Evolutionary conservation across 2,329 filamentous ascomycete genomes (phyloP), one percentile per base, ranked within the genome.

Genomic region (Colletotrichum tamarilloi): DNA sequence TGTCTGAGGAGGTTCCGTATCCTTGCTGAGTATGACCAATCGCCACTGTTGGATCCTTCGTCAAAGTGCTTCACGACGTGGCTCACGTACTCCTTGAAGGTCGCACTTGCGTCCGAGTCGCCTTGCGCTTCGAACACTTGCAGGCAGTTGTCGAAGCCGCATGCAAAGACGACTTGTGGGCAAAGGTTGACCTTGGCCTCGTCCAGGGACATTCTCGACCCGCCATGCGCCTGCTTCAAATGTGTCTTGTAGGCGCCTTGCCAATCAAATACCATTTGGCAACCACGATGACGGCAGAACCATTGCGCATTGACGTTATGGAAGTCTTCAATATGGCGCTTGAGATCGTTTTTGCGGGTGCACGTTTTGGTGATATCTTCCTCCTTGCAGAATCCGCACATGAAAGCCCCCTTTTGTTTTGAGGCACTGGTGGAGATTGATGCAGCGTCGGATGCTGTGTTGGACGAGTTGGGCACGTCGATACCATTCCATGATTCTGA

Each of bases 11-110:
- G 76, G 74, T 87, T 87, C 46, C 85, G 82, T 77, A 87, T 83
- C 60, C 85, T 78, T 2, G 81, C 81, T 24, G 83, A 83, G 74
- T 86, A 86, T 5, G 82, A 81, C 86, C 86, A 87, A 26, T 82
- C 80, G 59, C 82, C 83, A 63, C 80, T 80, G 57, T 79, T 81
- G 55, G 80, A 76, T 1, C 82, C 81, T 30, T 86, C 84, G 53
- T 87, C 84, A 60, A 86, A 86, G 76, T 87, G 86, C 73, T 85
- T 85, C 46, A 85, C 82, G 28, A 87, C 81, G 69, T 87, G 86
- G 57, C 81, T 78, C 38, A 87, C 84, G 74, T 86, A 87, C 57
- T 86, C 82, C 76, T 85, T 84, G 64, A 85, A 84, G 1, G 80
- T 81, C 2, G 81, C 77, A 9, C 79, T 77, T 16, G 82, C 82